phyloP scores from a whole-genome alignment of 495 filamentous ascomycete species.

The Penicillium subrubescens region DNA sequence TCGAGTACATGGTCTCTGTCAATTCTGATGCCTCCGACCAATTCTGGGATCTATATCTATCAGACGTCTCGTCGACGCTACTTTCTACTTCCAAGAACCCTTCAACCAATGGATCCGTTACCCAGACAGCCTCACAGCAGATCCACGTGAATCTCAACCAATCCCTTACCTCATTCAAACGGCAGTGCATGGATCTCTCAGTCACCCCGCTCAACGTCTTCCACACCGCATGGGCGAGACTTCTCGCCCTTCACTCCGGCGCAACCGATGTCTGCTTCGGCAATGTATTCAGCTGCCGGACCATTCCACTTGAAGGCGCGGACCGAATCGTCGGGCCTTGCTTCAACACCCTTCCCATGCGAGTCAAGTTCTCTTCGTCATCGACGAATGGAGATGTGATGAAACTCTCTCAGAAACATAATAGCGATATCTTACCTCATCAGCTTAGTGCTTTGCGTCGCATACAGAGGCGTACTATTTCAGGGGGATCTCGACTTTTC shows the following conservation, averaged over 20 bases:
- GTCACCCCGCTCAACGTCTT: slow-evolving; percentile 63
- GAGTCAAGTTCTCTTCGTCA: slow-evolving; percentile 50
- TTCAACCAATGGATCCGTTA: slow-evolving; percentile 10
- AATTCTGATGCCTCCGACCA: slow-evolving; percentile 43
- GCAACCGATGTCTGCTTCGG: slow-evolving; percentile 77
- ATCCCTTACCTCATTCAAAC: slow-evolving; percentile 49
- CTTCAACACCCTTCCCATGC: slow-evolving; percentile 80
- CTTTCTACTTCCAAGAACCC: slow-evolving; percentile 28
- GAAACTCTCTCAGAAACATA: slow-evolving; percentile 55
- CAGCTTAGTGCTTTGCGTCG: slow-evolving; percentile 71
- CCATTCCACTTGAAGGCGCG: slow-evolving; percentile 60
- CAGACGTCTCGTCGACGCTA: slow-evolving; percentile 47
- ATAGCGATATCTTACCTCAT: slow-evolving; percentile 57
- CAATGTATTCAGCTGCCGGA: slow-evolving; percentile 74
- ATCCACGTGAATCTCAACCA: slow-evolving; percentile 20
- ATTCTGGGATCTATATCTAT: slow-evolving; percentile 64
- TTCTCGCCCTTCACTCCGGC: slow-evolving; percentile 54
- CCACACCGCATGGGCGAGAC: slow-evolving; percentile 68
- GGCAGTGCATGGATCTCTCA: slow-evolving; percentile 50
- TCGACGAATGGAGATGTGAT: slow-evolving; percentile 54
- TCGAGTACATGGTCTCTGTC: slow-evolving; percentile 46
- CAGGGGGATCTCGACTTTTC: slow-evolving; percentile 56
- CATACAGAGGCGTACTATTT: slow-evolving; percentile 50
- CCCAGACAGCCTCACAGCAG: slow-evolving; percentile 21
- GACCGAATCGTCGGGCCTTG: slow-evolving; percentile 75